Percentiles rank a stretch among this genome's conserved stretches.
Conservation (phyloP, 1,284 basidiomycete species). For the Taiwanofungus camphoratus region DNA sequence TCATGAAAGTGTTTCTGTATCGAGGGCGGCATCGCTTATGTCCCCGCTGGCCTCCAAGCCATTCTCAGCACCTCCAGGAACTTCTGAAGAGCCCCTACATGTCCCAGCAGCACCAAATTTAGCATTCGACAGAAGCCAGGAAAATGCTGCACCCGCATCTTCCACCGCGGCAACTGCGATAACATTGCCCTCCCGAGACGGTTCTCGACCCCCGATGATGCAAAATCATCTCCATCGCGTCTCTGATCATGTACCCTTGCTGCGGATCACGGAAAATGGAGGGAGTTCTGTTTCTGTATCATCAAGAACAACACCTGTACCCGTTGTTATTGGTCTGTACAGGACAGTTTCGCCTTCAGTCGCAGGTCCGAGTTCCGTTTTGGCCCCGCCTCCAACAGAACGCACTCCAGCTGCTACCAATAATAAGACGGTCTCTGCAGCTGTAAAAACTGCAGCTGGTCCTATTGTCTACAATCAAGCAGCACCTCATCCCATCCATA, state of each 20-base stretch:
- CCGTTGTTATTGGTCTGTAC: not conserved
- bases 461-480: too few species aligned
- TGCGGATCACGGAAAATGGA: not conserved
- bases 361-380: not conserved
- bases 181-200: not conserved
- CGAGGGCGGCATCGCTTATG: conserved; percentile 10
- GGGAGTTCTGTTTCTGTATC: conserved; percentile 4
- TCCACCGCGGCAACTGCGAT: not conserved
- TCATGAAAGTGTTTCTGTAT: not conserved
- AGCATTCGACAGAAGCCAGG: not conserved
- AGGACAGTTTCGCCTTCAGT: not conserved
- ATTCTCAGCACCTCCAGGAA: not conserved
- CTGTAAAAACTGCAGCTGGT: too few species aligned
- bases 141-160: not conserved
- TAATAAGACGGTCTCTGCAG: too few species aligned
- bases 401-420: too few species aligned
- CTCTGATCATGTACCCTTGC: not conserved
- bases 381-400: too few species aligned
- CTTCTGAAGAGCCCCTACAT: not conserved
- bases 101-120: not conserved
- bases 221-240: not conserved
- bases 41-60: conserved; percentile 21
- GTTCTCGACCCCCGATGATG: conserved; percentile 2
- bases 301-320: conserved; percentile 5
- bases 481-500: not conserved